These are phyloP conservation scores for Exophiala xenobiotica DNA, from an alignment of 2,329 filamentous ascomycete species.

Conservation along the genomic window DNA sequence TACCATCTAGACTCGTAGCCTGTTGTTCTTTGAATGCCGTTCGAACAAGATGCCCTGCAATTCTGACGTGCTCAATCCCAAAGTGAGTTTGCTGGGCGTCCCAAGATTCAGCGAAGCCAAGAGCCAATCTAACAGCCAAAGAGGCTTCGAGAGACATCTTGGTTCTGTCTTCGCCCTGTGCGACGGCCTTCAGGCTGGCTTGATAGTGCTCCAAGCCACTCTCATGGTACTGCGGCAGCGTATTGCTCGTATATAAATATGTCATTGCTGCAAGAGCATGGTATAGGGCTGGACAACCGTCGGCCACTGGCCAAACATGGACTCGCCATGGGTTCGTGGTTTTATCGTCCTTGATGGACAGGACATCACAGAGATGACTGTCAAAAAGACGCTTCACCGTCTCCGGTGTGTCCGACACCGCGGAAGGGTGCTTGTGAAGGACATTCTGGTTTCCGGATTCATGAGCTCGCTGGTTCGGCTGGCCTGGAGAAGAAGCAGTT, in stretches of 20 bases:
- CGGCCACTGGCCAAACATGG: conserved; percentile 6
- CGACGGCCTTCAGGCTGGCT: background rate
- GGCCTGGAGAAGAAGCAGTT: background rate
- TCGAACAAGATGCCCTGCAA: background rate
- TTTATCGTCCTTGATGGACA: conserved; percentile 10
- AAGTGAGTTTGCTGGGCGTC: background rate
- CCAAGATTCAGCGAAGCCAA: conserved; percentile 2
- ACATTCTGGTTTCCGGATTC: background rate
- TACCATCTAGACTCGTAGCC: conserved; percentile 12
- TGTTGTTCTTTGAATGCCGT: conserved; percentile 39
- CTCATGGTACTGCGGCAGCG: background rate
- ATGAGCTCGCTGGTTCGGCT: background rate
- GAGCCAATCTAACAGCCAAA: conserved; percentile 1
- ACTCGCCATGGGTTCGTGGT: conserved; percentile 4
- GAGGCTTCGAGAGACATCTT: background rate
- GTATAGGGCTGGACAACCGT: conserved; percentile 1
- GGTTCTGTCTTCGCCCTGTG: background rate
- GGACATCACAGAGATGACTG: background rate
- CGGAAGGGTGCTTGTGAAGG: background rate
- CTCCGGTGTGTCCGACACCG: background rate
- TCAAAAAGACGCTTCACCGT: conserved; percentile 7
- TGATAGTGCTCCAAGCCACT: conserved; percentile 2
- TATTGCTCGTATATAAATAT: background rate
- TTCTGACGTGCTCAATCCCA: conserved; percentile 1
- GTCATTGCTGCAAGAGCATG: conserved; percentile 8